Evolutionary conservation across 1,284 basidiomycete genomes (phyloP).

Genomic region (Paramarasmius palmivorus): DNA sequence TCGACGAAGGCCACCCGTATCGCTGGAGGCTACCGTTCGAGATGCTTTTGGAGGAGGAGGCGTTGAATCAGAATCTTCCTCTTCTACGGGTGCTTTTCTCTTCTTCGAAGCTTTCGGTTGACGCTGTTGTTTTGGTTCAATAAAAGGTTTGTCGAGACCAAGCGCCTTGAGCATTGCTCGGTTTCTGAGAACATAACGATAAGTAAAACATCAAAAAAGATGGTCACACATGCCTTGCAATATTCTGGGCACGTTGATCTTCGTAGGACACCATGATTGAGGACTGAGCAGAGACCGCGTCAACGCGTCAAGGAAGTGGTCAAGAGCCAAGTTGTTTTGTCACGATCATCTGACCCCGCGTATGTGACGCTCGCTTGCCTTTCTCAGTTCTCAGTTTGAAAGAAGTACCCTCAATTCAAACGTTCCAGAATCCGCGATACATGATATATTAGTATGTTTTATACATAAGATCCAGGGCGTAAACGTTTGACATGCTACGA

Average conservation of each 20-base stretch:
- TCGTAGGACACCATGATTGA: neutral
- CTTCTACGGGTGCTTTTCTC: slow-evolving; percentile 20
- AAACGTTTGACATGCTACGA: too few species aligned
- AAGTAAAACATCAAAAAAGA: neutral
- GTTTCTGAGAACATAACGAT: slow-evolving; percentile 35
- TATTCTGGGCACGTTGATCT: neutral
- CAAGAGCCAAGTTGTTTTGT: too few species aligned
- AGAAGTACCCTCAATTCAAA: too few species aligned
- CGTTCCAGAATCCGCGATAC: too few species aligned
- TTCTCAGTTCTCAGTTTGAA: too few species aligned
- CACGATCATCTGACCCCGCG: too few species aligned
- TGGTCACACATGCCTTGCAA: neutral
- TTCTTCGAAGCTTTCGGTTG: slow-evolving; percentile 20
- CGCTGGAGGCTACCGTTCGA: slow-evolving; percentile 23
- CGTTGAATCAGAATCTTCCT: slow-evolving; percentile 22
- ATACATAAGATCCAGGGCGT: too few species aligned
- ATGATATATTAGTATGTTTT: too few species aligned
- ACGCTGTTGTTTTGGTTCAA: slow-evolving; percentile 47
- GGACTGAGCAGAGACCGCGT: neutral
- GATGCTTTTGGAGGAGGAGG: slow-evolving; percentile 24
- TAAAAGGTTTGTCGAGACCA: slow-evolving; percentile 42
- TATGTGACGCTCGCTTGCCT: too few species aligned
- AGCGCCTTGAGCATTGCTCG: slow-evolving; percentile 41
- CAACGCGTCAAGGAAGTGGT: neutral
- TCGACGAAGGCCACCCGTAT: slow-evolving; percentile 42